Base-by-base conservation (phyloP, 352 stramenopile genomes). In the Globisporangium solare region DNA sequence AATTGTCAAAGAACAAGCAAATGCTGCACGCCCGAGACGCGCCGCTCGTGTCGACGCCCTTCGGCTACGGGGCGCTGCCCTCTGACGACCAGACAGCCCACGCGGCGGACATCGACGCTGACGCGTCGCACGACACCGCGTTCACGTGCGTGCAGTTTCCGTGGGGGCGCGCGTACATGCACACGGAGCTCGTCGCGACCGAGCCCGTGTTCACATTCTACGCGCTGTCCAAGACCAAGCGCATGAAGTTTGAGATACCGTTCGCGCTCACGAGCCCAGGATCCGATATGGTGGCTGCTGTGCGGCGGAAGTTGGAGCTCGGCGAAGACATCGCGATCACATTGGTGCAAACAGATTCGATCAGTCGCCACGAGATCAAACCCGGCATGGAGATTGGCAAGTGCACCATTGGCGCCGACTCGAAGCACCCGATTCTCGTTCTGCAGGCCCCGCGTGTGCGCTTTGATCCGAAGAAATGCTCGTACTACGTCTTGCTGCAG, bases 201-300 rank as follows among this genome's bases (percentile, higher is more conserved):
- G 65, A 72, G 27, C 82, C 79, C 1, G 67, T 86, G 46, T 92
- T 92, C 50, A 92, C 77, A 10, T 89, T 92, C 64, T 92, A 90
- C 65, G 82, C 82, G 37, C 58, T 92, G 17, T 63, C 71, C 14
- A 72, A 83, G 51, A 71, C 48, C 39, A 71, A 86, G 54, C 82
- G 76, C 47, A 39, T 88, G 40, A 92, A 90, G 60, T 92, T 92
- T 56, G 60, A 73, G 40, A 51, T 89, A 31, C 66, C 71, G 7
- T 90, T 89, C 47, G 63, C 76, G 21, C 56, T 92, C 14, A 84
- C 71, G 8, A 82, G 67, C 4, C 52, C 61, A 0, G 76, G 77
- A 3, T 31, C 71, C 35, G 82, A 88, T 17, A 76, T 92, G 60
- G 59, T 87, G 27, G 70, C 83, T 6, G 71, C 79, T 0, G 82